Evolutionary conservation across 2,329 filamentous ascomycete species (phyloP), one percentile per base, ranked within the genome.

Genomic region (Beauveria australis): DNA sequence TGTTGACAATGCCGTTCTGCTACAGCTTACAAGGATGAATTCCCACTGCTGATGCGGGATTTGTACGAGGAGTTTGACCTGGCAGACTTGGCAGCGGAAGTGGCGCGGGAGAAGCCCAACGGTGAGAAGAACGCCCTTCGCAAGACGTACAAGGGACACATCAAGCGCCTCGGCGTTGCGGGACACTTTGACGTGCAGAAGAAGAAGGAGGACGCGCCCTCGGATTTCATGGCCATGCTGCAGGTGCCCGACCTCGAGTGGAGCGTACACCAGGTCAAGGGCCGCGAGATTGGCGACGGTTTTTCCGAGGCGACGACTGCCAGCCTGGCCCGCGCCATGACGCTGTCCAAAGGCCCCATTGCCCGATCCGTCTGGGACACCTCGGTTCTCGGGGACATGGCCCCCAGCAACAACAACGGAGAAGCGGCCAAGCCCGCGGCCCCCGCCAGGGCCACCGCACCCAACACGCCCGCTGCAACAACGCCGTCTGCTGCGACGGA

Each of bases 121-220:
- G 85, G 85, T 65, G 82, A 86, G 70, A 87, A 87, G 77, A 87
- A 87, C 68, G 82, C 81, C 64, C 76, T 88, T 53, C 80, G 85
- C 28, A 87, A 87, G 70, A 87, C 84, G 18, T 88, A 87, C 75
- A 88, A 88, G 72, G 84, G 84, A 57, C 83, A 87, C 65, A 84
- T 88, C 70, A 87, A 87, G 75, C 80, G 79, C 51, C 74, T 87
- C 37, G 83, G 82, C 41, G 77, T 88, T 28, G 80, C 79, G 58
- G 85, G 85, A 10, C 81, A 84, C 62, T 88, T 86, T 66, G 84
- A 87, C 66, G 73, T 74, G 18, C 70, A 72, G 58, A 85, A 84
- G 73, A 81, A 82, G 66, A 81, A 84, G 47, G 73, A 77, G 22
- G 75, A 78, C 43, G 76, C 76, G 8, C 75, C 77, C 0, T 78